Percentiles rank a stretch among this genome's conserved stretches.
Evolutionary conservation across 148 eudicot genomes (phyloP).

Genomic region (Cornus controversa): DNA sequence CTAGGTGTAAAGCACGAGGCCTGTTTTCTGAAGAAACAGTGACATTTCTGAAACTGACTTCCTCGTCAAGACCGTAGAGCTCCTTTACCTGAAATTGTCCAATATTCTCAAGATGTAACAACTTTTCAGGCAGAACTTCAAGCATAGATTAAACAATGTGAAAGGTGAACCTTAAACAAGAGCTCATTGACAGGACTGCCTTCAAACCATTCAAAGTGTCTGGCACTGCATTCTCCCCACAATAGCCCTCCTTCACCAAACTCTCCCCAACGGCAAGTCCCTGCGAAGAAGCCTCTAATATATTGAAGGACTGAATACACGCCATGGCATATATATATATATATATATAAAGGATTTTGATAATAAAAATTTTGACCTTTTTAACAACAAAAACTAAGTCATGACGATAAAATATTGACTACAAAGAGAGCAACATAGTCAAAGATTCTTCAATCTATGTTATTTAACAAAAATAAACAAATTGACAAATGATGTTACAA

Average conservation of each 20-base stretch:
- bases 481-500: background rate
- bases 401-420: background rate
- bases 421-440: background rate
- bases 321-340: background rate
- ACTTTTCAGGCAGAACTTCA: background rate
- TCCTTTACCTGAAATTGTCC: slow-evolving; percentile 71
- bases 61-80: slow-evolving; percentile 83
- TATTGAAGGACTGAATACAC: slow-evolving; percentile 2
- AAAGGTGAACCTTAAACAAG: slow-evolving; percentile 61
- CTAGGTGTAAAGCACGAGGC: slow-evolving; percentile 88
- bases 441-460: background rate
- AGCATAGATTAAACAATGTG: background rate
- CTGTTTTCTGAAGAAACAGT: slow-evolving; percentile 75
- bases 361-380: background rate
- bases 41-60: slow-evolving; percentile 72
- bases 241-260: slow-evolving; percentile 95
- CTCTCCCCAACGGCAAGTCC: slow-evolving; percentile 98
- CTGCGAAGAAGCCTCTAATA: slow-evolving; percentile 37
- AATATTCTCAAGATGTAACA: background rate
- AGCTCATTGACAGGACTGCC: slow-evolving; percentile 67
- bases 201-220: slow-evolving; percentile 93
- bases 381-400: background rate
- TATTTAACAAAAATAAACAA: no score
- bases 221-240: slow-evolving; percentile 91
- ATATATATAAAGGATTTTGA: background rate